phyloP scores from a whole-genome alignment of 352 stramenopile genomes.

The Globisporangium camurandrum region DNA sequence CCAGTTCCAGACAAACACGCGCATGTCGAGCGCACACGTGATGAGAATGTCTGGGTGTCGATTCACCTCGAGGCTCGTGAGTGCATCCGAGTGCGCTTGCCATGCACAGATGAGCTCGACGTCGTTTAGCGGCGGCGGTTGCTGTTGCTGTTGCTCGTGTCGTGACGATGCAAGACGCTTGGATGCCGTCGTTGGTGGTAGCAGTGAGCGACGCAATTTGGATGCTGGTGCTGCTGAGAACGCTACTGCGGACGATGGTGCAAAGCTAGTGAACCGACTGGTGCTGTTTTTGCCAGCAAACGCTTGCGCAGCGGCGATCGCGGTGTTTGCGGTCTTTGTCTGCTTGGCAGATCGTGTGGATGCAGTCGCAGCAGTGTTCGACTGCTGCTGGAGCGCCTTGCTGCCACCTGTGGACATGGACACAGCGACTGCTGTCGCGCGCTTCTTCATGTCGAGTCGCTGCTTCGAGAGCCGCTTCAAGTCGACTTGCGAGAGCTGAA shows the following conservation, averaged over 20 bases:
- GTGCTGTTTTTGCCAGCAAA: conserved; percentile 18
- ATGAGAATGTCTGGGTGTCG: conserved; percentile 54
- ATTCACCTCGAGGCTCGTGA: conserved; percentile 52
- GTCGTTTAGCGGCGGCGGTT: conserved; percentile 1
- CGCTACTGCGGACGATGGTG: background rate
- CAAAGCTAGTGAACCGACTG: background rate
- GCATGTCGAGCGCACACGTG: conserved; percentile 56
- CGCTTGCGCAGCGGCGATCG: conserved; percentile 36
- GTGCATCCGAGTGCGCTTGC: conserved; percentile 37
- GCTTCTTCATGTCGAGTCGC: conserved; percentile 26
- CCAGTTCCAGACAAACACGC: conserved; percentile 68
- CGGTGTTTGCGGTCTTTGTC: conserved; percentile 24
- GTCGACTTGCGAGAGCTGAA: conserved; percentile 30
- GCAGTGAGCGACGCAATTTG: conserved; percentile 2
- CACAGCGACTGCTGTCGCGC: conserved; percentile 2
- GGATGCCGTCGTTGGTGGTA: background rate
- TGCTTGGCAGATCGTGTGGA: too few species aligned
- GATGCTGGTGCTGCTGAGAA: background rate
- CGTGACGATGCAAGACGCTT: background rate
- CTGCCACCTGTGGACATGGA: background rate
- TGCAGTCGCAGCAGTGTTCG: too few species aligned
- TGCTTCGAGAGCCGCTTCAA: conserved; percentile 29
- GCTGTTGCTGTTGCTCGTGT: background rate
- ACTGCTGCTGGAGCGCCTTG: conserved; percentile 7
- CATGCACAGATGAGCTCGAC: conserved; percentile 19